phyloP scores from a whole-genome alignment of 225 moss, liverwort and hornwort species.

The Asterella californica region DNA sequence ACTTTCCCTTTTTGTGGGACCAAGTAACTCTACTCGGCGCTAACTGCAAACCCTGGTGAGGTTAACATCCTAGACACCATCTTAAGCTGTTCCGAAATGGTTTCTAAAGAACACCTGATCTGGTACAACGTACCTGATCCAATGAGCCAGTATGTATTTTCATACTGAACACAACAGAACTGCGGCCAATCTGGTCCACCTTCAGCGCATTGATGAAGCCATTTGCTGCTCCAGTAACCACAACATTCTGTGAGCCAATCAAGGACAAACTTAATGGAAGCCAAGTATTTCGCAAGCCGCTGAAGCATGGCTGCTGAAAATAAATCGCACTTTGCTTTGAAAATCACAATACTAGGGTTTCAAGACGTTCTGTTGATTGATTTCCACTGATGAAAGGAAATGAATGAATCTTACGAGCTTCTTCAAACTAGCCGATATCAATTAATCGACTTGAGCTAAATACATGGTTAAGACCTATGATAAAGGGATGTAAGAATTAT shows the following conservation, averaged over 20 bases:
- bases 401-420: not conserved
- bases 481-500: not conserved
- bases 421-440: not conserved
- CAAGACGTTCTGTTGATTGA: no score
- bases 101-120: not conserved
- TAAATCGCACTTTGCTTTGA: no score
- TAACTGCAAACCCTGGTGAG: not conserved
- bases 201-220: slow-evolving; percentile 57
- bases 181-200: slow-evolving; percentile 49
- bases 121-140: slow-evolving; percentile 44
- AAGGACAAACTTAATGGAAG: not conserved
- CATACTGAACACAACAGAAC: slow-evolving; percentile 37
- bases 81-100: not conserved
- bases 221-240: slow-evolving; percentile 51
- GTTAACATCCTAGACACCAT: not conserved
- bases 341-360: no score
- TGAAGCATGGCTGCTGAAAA: not conserved
- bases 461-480: not conserved
- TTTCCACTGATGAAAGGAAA: no score
- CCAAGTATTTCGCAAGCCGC: not conserved
- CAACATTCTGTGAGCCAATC: slow-evolving; percentile 41
- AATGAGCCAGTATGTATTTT: slow-evolving; percentile 60
- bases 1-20: not conserved
- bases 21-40: not conserved
- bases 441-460: not conserved